Conservation (phyloP, 768 basidiomycete species). For the Mrakia blollopis region DNA sequence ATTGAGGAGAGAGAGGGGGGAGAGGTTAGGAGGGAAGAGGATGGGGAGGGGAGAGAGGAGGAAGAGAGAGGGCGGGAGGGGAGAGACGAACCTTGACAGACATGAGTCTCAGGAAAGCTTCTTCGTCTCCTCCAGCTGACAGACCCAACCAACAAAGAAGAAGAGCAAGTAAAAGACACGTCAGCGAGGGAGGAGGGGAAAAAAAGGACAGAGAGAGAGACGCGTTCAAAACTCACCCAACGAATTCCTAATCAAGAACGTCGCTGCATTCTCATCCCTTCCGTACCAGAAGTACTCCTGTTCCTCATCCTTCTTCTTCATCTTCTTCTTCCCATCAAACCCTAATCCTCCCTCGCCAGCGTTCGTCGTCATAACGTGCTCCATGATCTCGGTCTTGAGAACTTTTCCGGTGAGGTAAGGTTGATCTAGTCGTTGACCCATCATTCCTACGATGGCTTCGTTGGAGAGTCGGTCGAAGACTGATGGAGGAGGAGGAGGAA, state of each 20-base stretch:
- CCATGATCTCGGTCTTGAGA: conserved; percentile 39
- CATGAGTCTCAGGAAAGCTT: conserved; percentile 19
- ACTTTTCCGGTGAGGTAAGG: conserved; percentile 55
- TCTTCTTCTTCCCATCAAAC: conserved; percentile 30
- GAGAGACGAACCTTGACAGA: conserved; percentile 15
- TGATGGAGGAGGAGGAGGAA: not conserved
- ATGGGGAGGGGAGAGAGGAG: not conserved
- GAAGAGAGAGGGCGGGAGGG: not conserved
- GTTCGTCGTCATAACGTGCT: not conserved
- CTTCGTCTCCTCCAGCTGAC: conserved; percentile 24
- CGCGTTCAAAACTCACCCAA: conserved; percentile 4
- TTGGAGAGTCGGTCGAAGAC: conserved; percentile 65
- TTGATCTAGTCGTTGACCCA: conserved; percentile 72
- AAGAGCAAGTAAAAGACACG: too few relatives aligned
- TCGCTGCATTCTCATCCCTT: conserved; percentile 24
- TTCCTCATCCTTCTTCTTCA: conserved; percentile 18
- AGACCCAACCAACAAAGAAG: not conserved
- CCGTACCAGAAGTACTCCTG: conserved; percentile 27
- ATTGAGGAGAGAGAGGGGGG: not conserved
- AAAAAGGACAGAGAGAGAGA: too few relatives aligned
- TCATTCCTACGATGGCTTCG: conserved; percentile 78
- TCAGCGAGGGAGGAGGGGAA: too few relatives aligned
- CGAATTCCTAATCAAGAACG: conserved; percentile 29
- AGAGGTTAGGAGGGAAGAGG: not conserved
- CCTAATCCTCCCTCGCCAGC: not conserved